A percentile compares a stretch with the other conserved stretches of the same genome.
These are phyloP conservation scores for Cynanchum wilfordii DNA, from an alignment of 257 asterid genomes.

Conservation along the genomic window DNA sequence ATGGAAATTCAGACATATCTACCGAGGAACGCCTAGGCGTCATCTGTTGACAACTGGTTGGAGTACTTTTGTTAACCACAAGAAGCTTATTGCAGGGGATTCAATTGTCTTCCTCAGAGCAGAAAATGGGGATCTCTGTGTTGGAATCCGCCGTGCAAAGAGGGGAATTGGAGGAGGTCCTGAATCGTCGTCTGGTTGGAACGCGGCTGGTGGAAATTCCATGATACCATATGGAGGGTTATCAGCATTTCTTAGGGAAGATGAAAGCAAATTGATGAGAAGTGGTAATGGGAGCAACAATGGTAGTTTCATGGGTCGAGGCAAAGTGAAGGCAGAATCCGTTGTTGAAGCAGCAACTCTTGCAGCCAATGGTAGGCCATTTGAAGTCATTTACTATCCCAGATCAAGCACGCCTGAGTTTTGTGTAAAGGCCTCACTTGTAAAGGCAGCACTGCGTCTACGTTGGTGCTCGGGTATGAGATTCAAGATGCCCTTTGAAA, in stretches of 20 bases:
- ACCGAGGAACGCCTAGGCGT: constrained; percentile 90
- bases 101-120: constrained; percentile 84
- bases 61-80: constrained; percentile 90
- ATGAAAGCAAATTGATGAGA: constrained; percentile 36
- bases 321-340: constrained; percentile 61
- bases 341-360: constrained; percentile 71
- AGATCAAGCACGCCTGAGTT: constrained; percentile 90
- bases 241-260: constrained; percentile 60
- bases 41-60: constrained; percentile 94
- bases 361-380: constrained; percentile 64
- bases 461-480: constrained; percentile 92
- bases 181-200: constrained; percentile 61
- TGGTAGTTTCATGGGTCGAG: constrained; percentile 29
- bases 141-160: constrained; percentile 81
- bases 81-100: constrained; percentile 92
- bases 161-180: constrained; percentile 66
- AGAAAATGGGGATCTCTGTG: constrained; percentile 76
- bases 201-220: constrained; percentile 42
- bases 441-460: constrained; percentile 58
- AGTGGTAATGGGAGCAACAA: constrained; percentile 20
- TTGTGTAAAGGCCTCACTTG: constrained; percentile 71
- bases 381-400: constrained; percentile 88
- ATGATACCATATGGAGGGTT: constrained; percentile 54
- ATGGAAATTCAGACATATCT: constrained; percentile 92
- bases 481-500: constrained; percentile 92